Conservation (phyloP, 208 protist genomes). For the Angomonas deanei region DNA sequence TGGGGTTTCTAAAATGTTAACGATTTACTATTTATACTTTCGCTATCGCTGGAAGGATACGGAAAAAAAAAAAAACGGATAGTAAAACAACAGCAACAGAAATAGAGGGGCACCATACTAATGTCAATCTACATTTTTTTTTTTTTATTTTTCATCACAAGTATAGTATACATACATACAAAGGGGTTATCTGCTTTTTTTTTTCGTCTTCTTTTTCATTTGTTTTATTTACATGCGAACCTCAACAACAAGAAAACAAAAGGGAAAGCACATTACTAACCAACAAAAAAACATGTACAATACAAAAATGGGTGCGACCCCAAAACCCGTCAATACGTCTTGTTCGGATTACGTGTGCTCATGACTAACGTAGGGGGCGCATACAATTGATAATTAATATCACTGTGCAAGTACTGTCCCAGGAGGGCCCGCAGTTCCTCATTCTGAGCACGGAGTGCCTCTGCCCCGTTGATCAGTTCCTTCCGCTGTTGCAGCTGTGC, state of each 20-base stretch:
- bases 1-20: background rate
- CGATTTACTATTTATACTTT: background rate
- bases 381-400: slow-evolving; percentile 91
- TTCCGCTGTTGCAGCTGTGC: slow-evolving; percentile 84
- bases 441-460: slow-evolving; percentile 89
- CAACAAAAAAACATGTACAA: background rate
- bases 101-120: background rate
- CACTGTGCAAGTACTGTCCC: slow-evolving; percentile 86
- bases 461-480: slow-evolving; percentile 76
- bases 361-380: slow-evolving; percentile 63
- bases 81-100: background rate
- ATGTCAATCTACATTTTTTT: too few species aligned
- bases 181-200: too few species aligned
- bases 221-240: background rate
- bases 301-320: background rate
- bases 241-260: slow-evolving; percentile 4
- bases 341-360: slow-evolving; percentile 6
- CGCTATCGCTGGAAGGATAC: background rate
- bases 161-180: too few species aligned
- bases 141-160: too few species aligned
- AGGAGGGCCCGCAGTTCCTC: slow-evolving; percentile 89
- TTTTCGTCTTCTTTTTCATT: slow-evolving; percentile 1
- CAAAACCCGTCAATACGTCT: background rate
- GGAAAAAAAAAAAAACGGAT: slow-evolving; percentile 15
- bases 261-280: background rate